Evolutionary conservation across 805 yeast species (phyloP), one percentile per base, ranked within the genome.

Genomic region (Schwanniomyces sp.): DNA sequence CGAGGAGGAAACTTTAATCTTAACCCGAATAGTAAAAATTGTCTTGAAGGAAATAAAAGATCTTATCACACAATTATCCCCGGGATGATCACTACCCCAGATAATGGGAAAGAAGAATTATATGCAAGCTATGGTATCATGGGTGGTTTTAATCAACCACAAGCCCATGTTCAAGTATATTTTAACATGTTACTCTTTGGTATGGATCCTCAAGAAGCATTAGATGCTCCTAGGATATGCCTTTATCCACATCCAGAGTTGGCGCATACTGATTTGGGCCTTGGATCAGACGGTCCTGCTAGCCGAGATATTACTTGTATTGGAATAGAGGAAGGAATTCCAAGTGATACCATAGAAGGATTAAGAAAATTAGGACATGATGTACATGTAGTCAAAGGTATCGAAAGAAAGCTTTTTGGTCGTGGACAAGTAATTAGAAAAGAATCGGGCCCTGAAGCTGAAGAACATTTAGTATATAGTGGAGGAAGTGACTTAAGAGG

Each of bases 131-230:
- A 76, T 55, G 94, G 92, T 43, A 87, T 85, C 51, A 87, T 86
- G 90, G 96, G 96, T 14, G 95, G 92, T 0, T 88, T 82, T 68
- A 86, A 84, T 71, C 96, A 88, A 63, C 95, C 95, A 2, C 89
- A 86, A 56, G 91, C 91, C 1, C 95, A 88, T 55, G 82, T 88
- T 6, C 92, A 86, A 62, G 91, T 86, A 32, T 84, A 80, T 34
- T 64, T 87, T 51, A 88, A 88, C 61, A 62, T 88, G 74, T 56
- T 76, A 2, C 58, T 82, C 10, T 88, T 84, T 61, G 83, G 82
- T 0, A 64, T 83, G 56, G 77, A 80, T 45, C 88, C 92, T 2
- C 95, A 88, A 64, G 80, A 82, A 55, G 83, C 91, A 4, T 63
- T 87, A 32, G 94, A 88, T 59, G 81, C 86, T 10, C 94, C 95